Conservation (phyloP, 2,329 filamentous ascomycete species). For the Neopestalotiopsis clavispora region DNA sequence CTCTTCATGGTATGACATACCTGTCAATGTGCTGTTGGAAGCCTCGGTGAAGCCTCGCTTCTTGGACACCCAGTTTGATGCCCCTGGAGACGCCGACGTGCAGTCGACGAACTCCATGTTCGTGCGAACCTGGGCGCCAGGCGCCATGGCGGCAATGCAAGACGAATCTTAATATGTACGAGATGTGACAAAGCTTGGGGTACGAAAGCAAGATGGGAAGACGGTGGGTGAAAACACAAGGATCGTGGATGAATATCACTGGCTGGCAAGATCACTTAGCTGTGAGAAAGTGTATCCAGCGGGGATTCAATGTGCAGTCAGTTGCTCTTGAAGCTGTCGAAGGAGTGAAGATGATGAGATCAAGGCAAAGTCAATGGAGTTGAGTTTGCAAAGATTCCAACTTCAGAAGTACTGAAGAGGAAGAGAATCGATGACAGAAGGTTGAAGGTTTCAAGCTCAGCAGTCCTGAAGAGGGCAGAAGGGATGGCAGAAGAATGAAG, state of each 20-base stretch:
- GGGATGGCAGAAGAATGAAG: background rate
- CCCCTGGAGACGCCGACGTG: too few relatives aligned
- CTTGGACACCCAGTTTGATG: too few relatives aligned
- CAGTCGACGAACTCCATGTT: too few relatives aligned
- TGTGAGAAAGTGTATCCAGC: background rate
- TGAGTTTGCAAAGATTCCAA: background rate
- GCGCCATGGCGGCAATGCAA: background rate
- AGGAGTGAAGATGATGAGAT: background rate
- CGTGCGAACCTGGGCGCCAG: background rate
- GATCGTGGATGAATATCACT: background rate
- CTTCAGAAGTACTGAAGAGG: background rate
- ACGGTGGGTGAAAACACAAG: too few relatives aligned
- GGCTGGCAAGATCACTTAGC: background rate
- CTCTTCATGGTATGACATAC: background rate
- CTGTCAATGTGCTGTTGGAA: too few relatives aligned
- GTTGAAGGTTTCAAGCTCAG: background rate
- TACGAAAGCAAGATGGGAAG: too few relatives aligned
- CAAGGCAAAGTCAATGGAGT: background rate
- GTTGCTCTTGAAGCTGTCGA: background rate
- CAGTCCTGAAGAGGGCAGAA: background rate
- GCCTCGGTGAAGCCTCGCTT: too few relatives aligned
- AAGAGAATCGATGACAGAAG: background rate
- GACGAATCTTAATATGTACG: background rate
- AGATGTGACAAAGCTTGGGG: too few relatives aligned
- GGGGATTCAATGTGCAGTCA: background rate